Evolutionary conservation across 83 land plant species (phyloP).

Genomic region (Thuja plicata): DNA sequence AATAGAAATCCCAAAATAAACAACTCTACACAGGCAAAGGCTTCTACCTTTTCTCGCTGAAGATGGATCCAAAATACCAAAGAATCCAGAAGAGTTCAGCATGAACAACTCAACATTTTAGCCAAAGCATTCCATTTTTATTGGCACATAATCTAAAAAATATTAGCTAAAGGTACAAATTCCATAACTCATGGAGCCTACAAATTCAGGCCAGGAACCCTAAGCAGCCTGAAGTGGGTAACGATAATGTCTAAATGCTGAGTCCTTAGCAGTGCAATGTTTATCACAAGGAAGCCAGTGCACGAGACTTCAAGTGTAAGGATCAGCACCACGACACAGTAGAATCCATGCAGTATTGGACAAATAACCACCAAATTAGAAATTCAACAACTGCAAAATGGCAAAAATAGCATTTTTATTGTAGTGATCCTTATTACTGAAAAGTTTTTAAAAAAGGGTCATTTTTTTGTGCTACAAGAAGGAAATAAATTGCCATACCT

Average conservation of each 20-base stretch:
- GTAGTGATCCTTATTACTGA: not conserved
- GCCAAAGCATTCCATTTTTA: not conserved
- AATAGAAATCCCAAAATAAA: not conserved
- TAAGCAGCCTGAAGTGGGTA: not conserved
- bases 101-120: not conserved
- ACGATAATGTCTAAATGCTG: not conserved
- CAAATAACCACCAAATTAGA: not conserved
- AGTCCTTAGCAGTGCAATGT: not conserved
- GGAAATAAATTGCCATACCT: not conserved
- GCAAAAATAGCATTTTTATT: not conserved
- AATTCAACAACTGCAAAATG: not conserved
- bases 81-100: too few relatives aligned
- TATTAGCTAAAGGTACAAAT: slow-evolving; percentile 9
- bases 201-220: not conserved
- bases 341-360: not conserved
- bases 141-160: slow-evolving; percentile 8
- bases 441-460: not conserved
- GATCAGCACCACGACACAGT: not conserved
- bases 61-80: too few relatives aligned
- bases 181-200: not conserved
- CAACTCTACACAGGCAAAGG: not conserved
- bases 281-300: not conserved
- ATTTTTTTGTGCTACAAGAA: not conserved
- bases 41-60: too few relatives aligned
- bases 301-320: not conserved